Conservation (phyloP, 306 rosid species). For the Pterocarpus macrocarpus region DNA sequence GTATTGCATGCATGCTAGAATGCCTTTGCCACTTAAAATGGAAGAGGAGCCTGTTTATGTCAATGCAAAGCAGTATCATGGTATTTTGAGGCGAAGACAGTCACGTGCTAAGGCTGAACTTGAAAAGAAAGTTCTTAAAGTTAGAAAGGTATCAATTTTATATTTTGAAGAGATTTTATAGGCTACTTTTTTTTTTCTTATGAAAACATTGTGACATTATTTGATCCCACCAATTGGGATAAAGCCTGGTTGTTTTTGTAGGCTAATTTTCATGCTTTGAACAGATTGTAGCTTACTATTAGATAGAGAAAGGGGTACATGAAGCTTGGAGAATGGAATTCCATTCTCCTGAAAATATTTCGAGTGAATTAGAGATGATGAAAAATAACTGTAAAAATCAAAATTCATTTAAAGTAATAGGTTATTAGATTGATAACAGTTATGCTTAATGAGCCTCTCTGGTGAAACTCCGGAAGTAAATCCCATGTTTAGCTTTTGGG, state of each 20-base stretch:
- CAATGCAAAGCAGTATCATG: constrained; percentile 95
- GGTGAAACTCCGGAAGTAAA: too few relatives aligned
- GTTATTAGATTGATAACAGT: background rate
- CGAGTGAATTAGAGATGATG: too few relatives aligned
- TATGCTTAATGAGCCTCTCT: too few relatives aligned
- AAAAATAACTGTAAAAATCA: background rate
- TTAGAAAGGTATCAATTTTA: constrained; percentile 68
- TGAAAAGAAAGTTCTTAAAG: constrained; percentile 72
- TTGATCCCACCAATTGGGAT: too few relatives aligned
- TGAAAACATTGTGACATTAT: too few relatives aligned
- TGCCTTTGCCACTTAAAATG: constrained; percentile 89
- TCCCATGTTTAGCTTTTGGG: too few relatives aligned
- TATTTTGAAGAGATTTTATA: background rate
- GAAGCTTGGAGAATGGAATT: background rate
- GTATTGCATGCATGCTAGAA: constrained; percentile 77
- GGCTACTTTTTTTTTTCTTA: too few relatives aligned
- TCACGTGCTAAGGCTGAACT: constrained; percentile 93
- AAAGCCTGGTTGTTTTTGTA: too few relatives aligned
- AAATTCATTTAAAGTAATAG: background rate
- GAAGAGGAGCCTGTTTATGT: constrained; percentile 95
- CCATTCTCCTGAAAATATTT: background rate
- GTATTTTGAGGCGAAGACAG: constrained; percentile 87
- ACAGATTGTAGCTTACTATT: too few relatives aligned
- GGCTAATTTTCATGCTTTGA: too few relatives aligned
- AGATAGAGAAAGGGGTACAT: background rate